Evolutionary conservation across 2,329 filamentous ascomycete species (phyloP), one percentile per base, ranked within the genome.

Genomic region (Nemania serpens): DNA sequence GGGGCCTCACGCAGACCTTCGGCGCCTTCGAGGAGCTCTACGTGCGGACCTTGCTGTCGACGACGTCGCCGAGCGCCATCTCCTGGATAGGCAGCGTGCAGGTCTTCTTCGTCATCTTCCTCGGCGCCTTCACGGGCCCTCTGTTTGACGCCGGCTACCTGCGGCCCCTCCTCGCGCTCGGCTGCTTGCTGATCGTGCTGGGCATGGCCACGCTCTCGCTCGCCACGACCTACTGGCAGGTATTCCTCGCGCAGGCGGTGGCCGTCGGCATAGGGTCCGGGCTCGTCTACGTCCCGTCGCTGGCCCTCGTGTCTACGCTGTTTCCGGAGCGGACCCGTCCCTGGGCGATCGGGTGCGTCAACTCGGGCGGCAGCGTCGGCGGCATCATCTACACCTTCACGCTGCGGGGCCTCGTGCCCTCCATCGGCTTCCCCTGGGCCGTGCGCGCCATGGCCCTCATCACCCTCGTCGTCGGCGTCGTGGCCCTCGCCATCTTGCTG

Each of bases 271-370:
- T 77, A 10, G 76, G 62, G 3, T 47, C 68, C 1, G 80, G 84
- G 29, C 73, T 87, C 57, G 75, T 87, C 72, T 83, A 84, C 73
- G 79, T 81, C 67, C 78, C 84, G 49, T 79, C 81, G 47, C 65
- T 83, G 56, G 77, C 82, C 6, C 34, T 55, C 2, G 72, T 87
- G 18, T 74, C 74, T 51, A 66, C 75, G 37, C 76, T 78, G 6
- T 88, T 87, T 63, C 90, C 89, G 69, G 75, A 77, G 48, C 79
- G 75, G 59, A 82, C 81, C 48, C 79, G 85, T 11, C 80, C 82
- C 1, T 75, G 87, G 4, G 88, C 87, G 0, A 76, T 90, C 46
- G 83, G 84, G 0, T 76, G 88, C 5, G 80, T 82, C 37, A 83
- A 86, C 0, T 82, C 81, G 0, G 88, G 88, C 1, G 85, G 84